A percentile compares a stretch with the other conserved stretches of the same genome.
phyloP scores from a whole-genome alignment of 192 early-diverging fungal species.

The Lobulomyces angularis region DNA sequence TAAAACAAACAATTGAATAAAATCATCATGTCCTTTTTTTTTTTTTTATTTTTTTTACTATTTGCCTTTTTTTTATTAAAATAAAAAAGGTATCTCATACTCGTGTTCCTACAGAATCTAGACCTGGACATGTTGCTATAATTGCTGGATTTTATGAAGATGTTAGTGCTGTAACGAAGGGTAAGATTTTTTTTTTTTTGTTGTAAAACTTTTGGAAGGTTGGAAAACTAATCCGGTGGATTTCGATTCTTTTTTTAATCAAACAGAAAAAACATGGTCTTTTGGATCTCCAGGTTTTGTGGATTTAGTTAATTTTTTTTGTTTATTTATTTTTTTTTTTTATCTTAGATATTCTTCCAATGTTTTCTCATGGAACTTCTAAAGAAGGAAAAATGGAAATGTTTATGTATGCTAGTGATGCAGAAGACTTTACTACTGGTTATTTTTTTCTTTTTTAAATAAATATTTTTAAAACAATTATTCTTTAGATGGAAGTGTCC shows the following conservation, averaged over 20 bases:
- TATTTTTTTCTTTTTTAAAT: slow-evolving; percentile 8
- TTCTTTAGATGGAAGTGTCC: slow-evolving; percentile 56
- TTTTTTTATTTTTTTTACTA: no score
- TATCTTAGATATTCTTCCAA: slow-evolving; percentile 94
- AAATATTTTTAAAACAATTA: background rate
- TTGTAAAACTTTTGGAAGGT: slow-evolving; percentile 26
- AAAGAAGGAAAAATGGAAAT: slow-evolving; percentile 68
- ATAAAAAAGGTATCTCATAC: slow-evolving; percentile 87
- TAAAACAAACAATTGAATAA: no score
- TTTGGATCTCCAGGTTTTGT: slow-evolving; percentile 94
- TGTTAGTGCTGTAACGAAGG: slow-evolving; percentile 92
- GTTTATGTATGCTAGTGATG: slow-evolving; percentile 78
- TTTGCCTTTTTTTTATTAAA: no score
- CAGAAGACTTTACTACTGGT: slow-evolving; percentile 69
- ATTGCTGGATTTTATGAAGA: slow-evolving; percentile 98
- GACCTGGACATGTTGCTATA: slow-evolving; percentile 93
- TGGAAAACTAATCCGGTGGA: slow-evolving; percentile 97
- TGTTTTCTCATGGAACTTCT: slow-evolving; percentile 87
- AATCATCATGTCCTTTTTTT: no score
- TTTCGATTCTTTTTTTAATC: slow-evolving; percentile 93
- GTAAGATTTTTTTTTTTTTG: slow-evolving; percentile 19
- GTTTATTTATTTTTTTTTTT: no score
- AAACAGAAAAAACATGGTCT: slow-evolving; percentile 87
- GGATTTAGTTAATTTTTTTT: no score
- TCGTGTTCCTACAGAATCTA: slow-evolving; percentile 86